Conservation (phyloP, 371 early-diverging fungal species). For the Mortierella sp. region DNA sequence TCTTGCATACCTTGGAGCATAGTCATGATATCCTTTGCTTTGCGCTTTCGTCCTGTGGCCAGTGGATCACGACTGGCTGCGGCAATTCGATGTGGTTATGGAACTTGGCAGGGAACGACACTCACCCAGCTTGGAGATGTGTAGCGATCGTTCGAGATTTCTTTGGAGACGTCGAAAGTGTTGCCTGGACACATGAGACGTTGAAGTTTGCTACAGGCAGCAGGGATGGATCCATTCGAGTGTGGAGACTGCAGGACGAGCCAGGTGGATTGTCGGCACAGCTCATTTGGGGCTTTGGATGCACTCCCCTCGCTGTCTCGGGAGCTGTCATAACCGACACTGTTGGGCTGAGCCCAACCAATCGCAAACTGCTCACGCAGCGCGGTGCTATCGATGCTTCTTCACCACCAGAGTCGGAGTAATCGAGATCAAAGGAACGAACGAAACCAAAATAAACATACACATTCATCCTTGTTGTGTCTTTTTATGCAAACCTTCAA, state of each 20-base stretch:
- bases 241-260: background rate
- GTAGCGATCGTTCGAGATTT: background rate
- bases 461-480: too few relatives aligned
- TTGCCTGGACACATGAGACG: background rate
- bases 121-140: background rate
- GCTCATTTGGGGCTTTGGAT: background rate
- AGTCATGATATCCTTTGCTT: background rate
- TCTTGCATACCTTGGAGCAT: background rate
- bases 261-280: background rate
- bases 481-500: too few relatives aligned
- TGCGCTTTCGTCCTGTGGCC: background rate
- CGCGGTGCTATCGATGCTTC: background rate
- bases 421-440: too few relatives aligned
- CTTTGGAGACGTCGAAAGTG: background rate
- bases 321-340: background rate
- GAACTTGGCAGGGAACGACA: background rate
- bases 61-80: background rate
- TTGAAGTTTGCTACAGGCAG: background rate
- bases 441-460: too few relatives aligned
- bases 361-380: background rate
- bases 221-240: background rate
- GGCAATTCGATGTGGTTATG: background rate
- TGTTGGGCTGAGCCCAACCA: background rate
- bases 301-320: background rate
- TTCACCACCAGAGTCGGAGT: background rate